These are phyloP conservation scores for Cladophialophora psammophila DNA, from an alignment of 2,329 filamentous ascomycete species.

Conservation along the genomic window DNA sequence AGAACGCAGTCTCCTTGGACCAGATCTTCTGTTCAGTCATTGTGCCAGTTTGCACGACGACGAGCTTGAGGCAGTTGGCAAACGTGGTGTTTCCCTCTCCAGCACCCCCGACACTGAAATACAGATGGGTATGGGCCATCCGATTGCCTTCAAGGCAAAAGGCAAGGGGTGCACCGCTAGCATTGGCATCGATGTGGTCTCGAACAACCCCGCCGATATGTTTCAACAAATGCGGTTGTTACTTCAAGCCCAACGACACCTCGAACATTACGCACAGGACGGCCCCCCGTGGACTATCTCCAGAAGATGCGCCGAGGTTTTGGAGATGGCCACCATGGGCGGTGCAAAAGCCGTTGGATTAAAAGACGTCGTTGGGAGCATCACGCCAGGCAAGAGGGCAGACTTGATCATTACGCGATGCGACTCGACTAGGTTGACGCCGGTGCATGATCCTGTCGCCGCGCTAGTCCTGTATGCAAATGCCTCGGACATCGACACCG, in stretches of 20 bases:
- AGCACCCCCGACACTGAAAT: slow-evolving; percentile 45
- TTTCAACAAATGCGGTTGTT: slow-evolving; percentile 44
- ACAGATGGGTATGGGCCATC: slow-evolving; percentile 45
- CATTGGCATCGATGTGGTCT: slow-evolving; percentile 44
- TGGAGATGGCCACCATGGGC: slow-evolving; percentile 44
- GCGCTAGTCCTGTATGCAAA: slow-evolving; percentile 45
- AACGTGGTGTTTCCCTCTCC: slow-evolving; percentile 38
- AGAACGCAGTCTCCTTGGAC: slow-evolving; percentile 20
- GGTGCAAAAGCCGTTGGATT: slow-evolving; percentile 43
- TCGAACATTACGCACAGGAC: slow-evolving; percentile 30
- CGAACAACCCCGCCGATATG: slow-evolving; percentile 43
- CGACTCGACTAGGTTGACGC: slow-evolving; percentile 41
- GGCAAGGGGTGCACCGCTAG: slow-evolving; percentile 35
- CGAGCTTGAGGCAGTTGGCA: slow-evolving; percentile 37
- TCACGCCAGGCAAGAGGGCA: slow-evolving; percentile 43
- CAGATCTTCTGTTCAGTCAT: slow-evolving; percentile 30
- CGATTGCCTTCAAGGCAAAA: slow-evolving; percentile 41
- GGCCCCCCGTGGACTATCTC: slow-evolving; percentile 27
- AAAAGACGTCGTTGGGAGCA: slow-evolving; percentile 42
- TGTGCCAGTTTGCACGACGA: slow-evolving; percentile 11
- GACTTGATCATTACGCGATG: slow-evolving; percentile 45
- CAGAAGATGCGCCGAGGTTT: slow-evolving; percentile 40
- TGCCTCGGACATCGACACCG: slow-evolving; percentile 42
- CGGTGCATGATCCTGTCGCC: slow-evolving; percentile 42
- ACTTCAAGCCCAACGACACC: slow-evolving; percentile 41